phyloP scores from a whole-genome alignment of 1,139 yeast genomes.

The Debaryomyces nepalensis region DNA sequence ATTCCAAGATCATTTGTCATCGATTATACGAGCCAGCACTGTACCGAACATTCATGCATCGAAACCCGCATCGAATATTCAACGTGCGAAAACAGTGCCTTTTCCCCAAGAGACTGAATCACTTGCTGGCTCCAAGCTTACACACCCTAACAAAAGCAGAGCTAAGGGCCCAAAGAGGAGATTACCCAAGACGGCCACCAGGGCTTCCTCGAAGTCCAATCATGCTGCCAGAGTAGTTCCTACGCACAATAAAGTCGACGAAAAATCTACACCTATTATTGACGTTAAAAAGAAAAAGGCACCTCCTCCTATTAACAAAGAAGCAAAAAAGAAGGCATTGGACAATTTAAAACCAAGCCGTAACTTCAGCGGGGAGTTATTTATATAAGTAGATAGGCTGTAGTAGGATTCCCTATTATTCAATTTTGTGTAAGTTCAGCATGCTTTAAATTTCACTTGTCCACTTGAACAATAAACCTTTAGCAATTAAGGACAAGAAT shows the following conservation, averaged over 20 bases:
- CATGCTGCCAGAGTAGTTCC: neutral
- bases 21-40: constrained; percentile 21
- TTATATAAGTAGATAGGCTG: constrained; percentile 21
- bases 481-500: constrained; percentile 4
- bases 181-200: constrained; percentile 49
- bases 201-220: neutral
- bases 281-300: constrained; percentile 17
- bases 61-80: constrained; percentile 2
- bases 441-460: constrained; percentile 5
- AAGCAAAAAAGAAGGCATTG: constrained; percentile 32
- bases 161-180: constrained; percentile 79
- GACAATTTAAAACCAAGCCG: constrained; percentile 34
- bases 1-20: constrained; percentile 13
- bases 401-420: constrained; percentile 2
- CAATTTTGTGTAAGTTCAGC: constrained; percentile 13
- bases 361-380: constrained; percentile 40
- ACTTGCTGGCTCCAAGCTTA: constrained; percentile 27
- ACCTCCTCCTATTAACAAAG: constrained; percentile 38
- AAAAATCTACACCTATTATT: neutral
- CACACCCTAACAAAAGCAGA: constrained; percentile 65
- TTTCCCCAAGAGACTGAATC: constrained; percentile 15
- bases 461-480: constrained; percentile 6
- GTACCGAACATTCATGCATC: constrained; percentile 21
- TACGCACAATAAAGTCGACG: neutral
- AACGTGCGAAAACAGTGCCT: constrained; percentile 19